Percentiles rank a stretch among this genome's conserved stretches.
phyloP scores from a whole-genome alignment of 2,329 filamentous ascomycete genomes.

The Hypoxylon sp. region DNA sequence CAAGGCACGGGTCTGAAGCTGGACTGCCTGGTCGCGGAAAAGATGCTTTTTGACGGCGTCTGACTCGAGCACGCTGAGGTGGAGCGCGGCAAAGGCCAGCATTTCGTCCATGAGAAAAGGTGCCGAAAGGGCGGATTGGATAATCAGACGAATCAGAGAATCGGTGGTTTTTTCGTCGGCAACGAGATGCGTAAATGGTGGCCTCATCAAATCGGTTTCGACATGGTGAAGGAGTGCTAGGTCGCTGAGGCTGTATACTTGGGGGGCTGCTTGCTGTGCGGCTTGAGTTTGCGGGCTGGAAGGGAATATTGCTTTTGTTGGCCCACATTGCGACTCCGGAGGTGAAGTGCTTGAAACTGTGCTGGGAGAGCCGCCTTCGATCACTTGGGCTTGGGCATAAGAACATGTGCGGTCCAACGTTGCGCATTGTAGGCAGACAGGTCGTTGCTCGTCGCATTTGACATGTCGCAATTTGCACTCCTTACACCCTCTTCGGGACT shows the following conservation, averaged over 20 bases:
- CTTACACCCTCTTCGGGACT: constrained; percentile 4
- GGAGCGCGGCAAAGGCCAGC: constrained; percentile 62
- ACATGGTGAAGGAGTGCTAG: not conserved
- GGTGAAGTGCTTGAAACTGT: not conserved
- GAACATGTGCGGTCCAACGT: not conserved
- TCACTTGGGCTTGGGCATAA: not conserved
- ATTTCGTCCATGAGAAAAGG: constrained; percentile 65
- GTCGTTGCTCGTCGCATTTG: constrained; percentile 8
- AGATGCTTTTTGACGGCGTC: constrained; percentile 8
- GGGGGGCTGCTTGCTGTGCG: not conserved
- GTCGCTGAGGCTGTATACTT: not conserved
- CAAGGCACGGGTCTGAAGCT: constrained; percentile 1
- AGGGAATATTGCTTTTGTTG: not conserved
- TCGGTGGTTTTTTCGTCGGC: not conserved
- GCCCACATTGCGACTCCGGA: not conserved
- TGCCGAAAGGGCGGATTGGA: constrained; percentile 51
- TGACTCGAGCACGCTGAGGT: constrained; percentile 55
- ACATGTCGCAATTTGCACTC: constrained; percentile 6
- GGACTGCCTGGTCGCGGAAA: constrained; percentile 3
- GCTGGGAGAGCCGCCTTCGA: not conserved
- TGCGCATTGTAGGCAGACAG: constrained; percentile 1
- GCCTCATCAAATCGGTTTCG: not conserved
- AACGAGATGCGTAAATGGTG: not conserved
- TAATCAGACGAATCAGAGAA: constrained; percentile 24
- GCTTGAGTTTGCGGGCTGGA: not conserved